Evolutionary conservation across 805 yeast species (phyloP).

Genomic region (Metschnikowia cubensis): DNA sequence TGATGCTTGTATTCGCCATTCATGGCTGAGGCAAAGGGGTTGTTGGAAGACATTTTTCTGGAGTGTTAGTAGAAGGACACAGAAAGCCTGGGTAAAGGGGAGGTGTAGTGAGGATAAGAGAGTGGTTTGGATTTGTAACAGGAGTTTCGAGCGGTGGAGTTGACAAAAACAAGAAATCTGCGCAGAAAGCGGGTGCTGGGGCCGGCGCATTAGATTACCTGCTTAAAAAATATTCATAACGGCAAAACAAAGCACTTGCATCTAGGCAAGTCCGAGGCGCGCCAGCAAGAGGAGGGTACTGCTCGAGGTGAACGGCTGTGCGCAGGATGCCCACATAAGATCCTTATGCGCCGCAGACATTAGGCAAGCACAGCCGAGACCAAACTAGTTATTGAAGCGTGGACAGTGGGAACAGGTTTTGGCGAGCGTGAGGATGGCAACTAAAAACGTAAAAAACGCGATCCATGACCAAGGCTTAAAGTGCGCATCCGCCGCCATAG

Average conservation of each 20-base stretch:
- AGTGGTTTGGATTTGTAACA: background rate
- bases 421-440: background rate
- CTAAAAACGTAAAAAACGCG: background rate
- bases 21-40: constrained; percentile 51
- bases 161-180: constrained; percentile 1
- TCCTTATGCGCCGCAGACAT: background rate
- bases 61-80: constrained; percentile 7
- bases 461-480: background rate
- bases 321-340: background rate
- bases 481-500: background rate
- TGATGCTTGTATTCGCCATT: constrained; percentile 34
- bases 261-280: constrained; percentile 5
- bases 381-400: background rate
- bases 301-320: constrained; percentile 1
- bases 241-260: constrained; percentile 4
- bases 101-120: background rate
- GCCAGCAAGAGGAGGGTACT: constrained; percentile 3
- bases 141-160: background rate
- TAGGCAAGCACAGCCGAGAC: background rate
- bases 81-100: background rate
- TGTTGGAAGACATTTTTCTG: constrained; percentile 43
- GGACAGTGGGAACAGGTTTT: background rate
- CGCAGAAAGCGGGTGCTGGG: constrained; percentile 1
- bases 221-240: constrained; percentile 3
- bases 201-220: constrained; percentile 2